Evolutionary conservation across 345 rosid genomes (phyloP).

Genomic region (Linum lewisii): DNA sequence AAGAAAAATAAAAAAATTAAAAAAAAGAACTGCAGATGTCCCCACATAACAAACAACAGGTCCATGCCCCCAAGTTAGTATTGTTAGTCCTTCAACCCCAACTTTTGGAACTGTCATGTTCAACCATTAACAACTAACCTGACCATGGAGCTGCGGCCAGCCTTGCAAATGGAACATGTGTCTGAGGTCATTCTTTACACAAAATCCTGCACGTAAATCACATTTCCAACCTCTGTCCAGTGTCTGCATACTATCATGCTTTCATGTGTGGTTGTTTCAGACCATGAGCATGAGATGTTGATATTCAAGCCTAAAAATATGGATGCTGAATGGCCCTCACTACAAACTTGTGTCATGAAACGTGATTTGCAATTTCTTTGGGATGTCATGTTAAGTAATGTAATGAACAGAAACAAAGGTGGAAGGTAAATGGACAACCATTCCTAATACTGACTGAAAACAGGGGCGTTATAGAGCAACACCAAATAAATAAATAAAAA

Average conservation of each 20-base stretch:
- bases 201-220: neutral
- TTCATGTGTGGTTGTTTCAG: neutral
- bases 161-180: neutral
- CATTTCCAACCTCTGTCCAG: too few relatives aligned
- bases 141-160: neutral
- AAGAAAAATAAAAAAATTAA: too few relatives aligned
- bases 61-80: neutral
- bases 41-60: too few relatives aligned
- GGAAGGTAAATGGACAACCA: neutral
- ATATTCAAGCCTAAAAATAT: neutral
- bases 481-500: too few relatives aligned
- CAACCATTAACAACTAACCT: neutral
- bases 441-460: neutral
- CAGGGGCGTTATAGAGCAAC: neutral
- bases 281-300: neutral
- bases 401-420: neutral
- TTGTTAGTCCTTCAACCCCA: neutral
- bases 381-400: neutral
- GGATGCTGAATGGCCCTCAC: neutral
- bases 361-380: neutral
- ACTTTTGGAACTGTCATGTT: neutral
- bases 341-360: neutral
- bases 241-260: too few relatives aligned
- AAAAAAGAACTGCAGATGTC: neutral
- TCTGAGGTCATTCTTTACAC: neutral